phyloP scores from a whole-genome alignment of 192 early-diverging fungal species.

The Chytriomyces sp. region DNA sequence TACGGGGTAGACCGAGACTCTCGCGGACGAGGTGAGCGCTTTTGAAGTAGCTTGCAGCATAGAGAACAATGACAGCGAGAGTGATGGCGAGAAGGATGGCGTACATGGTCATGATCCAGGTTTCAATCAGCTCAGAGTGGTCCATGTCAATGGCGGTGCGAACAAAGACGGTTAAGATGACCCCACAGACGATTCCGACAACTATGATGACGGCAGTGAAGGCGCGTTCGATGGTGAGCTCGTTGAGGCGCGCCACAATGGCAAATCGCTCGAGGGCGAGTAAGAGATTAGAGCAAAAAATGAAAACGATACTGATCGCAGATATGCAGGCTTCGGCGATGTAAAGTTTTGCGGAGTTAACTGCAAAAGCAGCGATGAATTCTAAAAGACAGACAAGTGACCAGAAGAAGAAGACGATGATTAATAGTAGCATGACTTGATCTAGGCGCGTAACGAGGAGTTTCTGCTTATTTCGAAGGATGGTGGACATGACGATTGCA shows the following conservation, averaged over 20 bases:
- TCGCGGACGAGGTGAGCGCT: background rate
- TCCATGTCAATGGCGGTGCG: background rate
- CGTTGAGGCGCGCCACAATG: background rate
- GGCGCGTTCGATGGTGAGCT: background rate
- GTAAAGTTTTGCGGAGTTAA: background rate
- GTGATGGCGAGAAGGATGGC: background rate
- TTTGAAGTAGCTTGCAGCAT: background rate
- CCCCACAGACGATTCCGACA: background rate
- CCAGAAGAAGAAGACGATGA: conserved; percentile 11
- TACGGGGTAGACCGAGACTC: background rate
- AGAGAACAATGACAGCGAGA: background rate
- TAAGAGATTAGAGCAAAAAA: background rate
- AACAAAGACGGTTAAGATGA: background rate
- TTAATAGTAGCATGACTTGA: background rate
- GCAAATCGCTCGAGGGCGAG: background rate
- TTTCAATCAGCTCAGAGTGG: background rate
- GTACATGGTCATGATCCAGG: background rate
- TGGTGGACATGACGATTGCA: background rate
- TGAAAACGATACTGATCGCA: background rate
- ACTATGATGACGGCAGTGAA: background rate
- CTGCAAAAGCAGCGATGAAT: background rate
- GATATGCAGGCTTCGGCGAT: background rate
- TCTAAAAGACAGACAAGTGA: background rate
- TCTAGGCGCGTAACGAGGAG: conserved; percentile 10
- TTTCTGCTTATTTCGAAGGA: background rate